These are phyloP conservation scores for Ciborinia camelliae DNA, from an alignment of 2,329 filamentous ascomycete genomes.

Conservation along the genomic window DNA sequence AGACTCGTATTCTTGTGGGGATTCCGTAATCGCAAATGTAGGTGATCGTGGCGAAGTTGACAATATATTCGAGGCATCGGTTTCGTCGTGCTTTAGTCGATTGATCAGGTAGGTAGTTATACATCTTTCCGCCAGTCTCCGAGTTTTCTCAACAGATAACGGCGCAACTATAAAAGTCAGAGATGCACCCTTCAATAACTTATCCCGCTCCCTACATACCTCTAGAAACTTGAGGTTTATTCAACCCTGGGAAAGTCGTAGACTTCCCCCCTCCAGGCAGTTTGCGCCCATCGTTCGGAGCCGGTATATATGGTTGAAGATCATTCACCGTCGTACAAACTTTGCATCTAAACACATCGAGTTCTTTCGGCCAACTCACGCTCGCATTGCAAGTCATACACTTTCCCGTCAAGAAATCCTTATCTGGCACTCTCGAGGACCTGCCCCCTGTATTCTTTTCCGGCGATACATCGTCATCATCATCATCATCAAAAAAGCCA, in stretches of 20 bases:
- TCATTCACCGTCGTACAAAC: slow-evolving; percentile 86
- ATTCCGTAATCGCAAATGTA: neutral
- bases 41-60: slow-evolving; percentile 8
- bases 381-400: slow-evolving; percentile 85
- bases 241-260: slow-evolving; percentile 22
- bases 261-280: slow-evolving; percentile 24
- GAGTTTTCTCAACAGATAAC: slow-evolving; percentile 60
- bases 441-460: slow-evolving; percentile 35
- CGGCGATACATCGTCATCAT: slow-evolving; percentile 10
- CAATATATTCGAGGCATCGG: slow-evolving; percentile 21
- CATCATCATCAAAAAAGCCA: neutral
- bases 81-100: slow-evolving; percentile 38
- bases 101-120: slow-evolving; percentile 48
- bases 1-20: slow-evolving; percentile 5
- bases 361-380: slow-evolving; percentile 72
- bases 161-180: slow-evolving; percentile 39
- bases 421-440: slow-evolving; percentile 42
- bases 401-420: slow-evolving; percentile 64
- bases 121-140: slow-evolving; percentile 53
- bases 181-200: neutral
- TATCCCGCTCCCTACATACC: slow-evolving; percentile 20
- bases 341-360: slow-evolving; percentile 75
- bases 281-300: slow-evolving; percentile 15
- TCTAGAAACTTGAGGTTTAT: slow-evolving; percentile 25
- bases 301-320: slow-evolving; percentile 47